These are phyloP conservation scores for Picea sitchensis DNA, from an alignment of 75 land plant genomes.

Conservation along the genomic window DNA sequence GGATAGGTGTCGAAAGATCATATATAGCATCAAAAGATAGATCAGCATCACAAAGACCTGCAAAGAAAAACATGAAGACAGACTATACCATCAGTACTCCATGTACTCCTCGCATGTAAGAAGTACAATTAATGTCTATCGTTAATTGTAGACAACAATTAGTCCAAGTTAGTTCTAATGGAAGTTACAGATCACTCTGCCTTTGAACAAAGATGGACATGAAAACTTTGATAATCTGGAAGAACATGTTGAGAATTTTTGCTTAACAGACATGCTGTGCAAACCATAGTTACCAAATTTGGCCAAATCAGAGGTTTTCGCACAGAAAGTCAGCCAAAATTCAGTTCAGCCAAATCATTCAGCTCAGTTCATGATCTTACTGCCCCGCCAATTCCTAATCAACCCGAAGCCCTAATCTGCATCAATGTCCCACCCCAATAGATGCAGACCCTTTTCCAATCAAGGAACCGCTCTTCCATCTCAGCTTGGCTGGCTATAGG, in stretches of 20 bases:
- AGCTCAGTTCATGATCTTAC: too few relatives aligned
- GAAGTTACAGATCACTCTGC: neutral
- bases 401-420: too few relatives aligned
- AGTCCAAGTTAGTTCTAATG: neutral
- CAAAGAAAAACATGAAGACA: constrained; percentile 1
- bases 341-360: too few relatives aligned
- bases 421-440: too few relatives aligned
- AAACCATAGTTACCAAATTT: neutral
- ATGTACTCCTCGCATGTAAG: neutral
- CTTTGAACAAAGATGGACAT: neutral
- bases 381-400: too few relatives aligned
- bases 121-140: neutral
- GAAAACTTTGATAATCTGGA: neutral
- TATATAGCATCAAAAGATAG: constrained; percentile 57
- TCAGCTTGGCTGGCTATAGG: too few relatives aligned
- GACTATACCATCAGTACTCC: neutral
- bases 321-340: too few relatives aligned
- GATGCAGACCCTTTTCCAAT: too few relatives aligned
- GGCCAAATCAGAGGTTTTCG: too few relatives aligned
- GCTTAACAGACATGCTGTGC: neutral
- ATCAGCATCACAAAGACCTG: constrained; percentile 79
- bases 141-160: neutral
- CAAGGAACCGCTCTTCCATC: too few relatives aligned
- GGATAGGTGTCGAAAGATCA: constrained; percentile 73
- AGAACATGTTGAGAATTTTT: neutral